Conservation (phyloP, 1,139 yeast genomes). For the Saccharomyces hybrid region DNA sequence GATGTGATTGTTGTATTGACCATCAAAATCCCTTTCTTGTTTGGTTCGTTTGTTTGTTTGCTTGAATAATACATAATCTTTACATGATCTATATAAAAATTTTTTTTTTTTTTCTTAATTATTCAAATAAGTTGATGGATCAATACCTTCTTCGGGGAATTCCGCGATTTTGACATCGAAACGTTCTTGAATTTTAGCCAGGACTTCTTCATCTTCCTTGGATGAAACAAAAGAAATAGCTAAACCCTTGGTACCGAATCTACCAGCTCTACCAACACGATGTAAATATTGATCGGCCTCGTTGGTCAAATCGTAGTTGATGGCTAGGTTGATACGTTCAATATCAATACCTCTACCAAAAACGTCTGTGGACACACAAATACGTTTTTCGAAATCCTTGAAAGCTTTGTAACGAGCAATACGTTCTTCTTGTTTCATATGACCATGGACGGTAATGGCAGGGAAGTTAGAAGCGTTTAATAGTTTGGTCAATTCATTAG, state of each 20-base stretch:
- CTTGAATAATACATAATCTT: background rate
- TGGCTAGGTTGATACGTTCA: slow-evolving; percentile 95
- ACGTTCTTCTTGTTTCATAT: slow-evolving; percentile 96
- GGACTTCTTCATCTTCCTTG: slow-evolving; percentile 81
- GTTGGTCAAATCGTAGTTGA: slow-evolving; percentile 81
- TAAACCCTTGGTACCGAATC: slow-evolving; percentile 98
- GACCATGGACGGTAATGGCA: slow-evolving; percentile 93
- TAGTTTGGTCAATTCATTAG: slow-evolving; percentile 82
- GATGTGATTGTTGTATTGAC: no score
- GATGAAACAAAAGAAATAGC: slow-evolving; percentile 85
- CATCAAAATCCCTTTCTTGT: slow-evolving; percentile 1
- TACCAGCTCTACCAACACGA: slow-evolving; percentile 99
- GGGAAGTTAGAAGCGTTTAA: slow-evolving; percentile 94
- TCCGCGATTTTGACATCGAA: slow-evolving; percentile 92
- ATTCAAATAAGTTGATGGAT: slow-evolving; percentile 96
- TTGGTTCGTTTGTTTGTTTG: background rate
- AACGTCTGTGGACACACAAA: slow-evolving; percentile 96
- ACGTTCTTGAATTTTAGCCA: slow-evolving; percentile 91
- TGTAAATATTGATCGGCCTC: slow-evolving; percentile 98
- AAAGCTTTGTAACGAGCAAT: slow-evolving; percentile 92
- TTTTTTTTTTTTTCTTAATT: slow-evolving; percentile 39
- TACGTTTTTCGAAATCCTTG: slow-evolving; percentile 97
- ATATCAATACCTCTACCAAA: slow-evolving; percentile 99
- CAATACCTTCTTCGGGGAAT: slow-evolving; percentile 98
- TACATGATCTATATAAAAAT: slow-evolving; percentile 1